Evolutionary conservation across 371 early-diverging fungal species (phyloP).

Genomic region (Mortierella sp.): DNA sequence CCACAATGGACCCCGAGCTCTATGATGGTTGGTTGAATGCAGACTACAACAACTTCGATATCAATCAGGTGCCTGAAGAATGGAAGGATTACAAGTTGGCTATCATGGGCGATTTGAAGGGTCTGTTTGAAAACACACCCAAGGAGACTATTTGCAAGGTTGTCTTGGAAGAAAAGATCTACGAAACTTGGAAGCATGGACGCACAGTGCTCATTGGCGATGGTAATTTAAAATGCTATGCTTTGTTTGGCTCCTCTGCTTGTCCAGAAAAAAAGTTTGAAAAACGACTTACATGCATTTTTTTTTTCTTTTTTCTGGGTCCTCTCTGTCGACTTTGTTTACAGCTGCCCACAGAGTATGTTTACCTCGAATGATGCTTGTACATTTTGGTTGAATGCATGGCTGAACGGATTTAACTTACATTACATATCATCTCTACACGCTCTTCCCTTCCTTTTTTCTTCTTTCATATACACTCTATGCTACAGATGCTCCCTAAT

Average conservation of each 20-base stretch:
- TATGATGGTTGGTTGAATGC: constrained; percentile 43
- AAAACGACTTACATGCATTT: background rate
- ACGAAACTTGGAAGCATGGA: constrained; percentile 11
- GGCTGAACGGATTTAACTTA: background rate
- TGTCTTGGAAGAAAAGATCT: constrained; percentile 25
- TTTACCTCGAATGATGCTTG: background rate
- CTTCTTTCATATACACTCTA: background rate
- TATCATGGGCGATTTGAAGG: constrained; percentile 29
- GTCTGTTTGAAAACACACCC: constrained; percentile 8
- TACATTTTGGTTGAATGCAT: background rate
- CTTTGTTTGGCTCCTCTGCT: too few species aligned
- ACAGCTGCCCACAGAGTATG: constrained; percentile 37
- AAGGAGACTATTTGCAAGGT: constrained; percentile 11
- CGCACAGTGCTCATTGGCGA: constrained; percentile 22
- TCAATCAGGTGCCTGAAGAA: constrained; percentile 12
- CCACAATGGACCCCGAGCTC: constrained; percentile 19
- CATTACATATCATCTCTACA: background rate
- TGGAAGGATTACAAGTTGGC: constrained; percentile 34
- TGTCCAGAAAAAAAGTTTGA: background rate
- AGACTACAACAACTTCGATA: constrained; percentile 36
- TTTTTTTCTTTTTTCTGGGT: background rate
- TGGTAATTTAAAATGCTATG: constrained; percentile 2
- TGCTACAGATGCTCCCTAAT: constrained; percentile 22
- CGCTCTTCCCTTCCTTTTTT: background rate
- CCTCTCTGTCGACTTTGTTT: background rate